Conservation (phyloP, 768 basidiomycete species). For the Hygrophoropsis aurantiaca region DNA sequence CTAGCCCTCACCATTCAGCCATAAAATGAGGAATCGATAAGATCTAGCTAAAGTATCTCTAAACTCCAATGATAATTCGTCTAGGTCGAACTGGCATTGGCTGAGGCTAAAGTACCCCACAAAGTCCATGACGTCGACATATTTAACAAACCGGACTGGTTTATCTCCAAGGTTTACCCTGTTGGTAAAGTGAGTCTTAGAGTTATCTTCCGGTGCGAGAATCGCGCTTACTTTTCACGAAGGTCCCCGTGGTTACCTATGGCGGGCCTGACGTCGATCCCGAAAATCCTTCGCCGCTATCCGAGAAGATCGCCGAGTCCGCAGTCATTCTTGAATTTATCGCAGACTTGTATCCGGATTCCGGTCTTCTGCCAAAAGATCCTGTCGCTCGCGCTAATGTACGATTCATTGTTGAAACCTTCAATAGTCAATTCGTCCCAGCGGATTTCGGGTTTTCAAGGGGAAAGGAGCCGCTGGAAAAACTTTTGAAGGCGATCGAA, state of each 20-base stretch:
- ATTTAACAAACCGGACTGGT: constrained; percentile 64
- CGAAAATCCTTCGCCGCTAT: constrained; percentile 51
- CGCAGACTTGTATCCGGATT: constrained; percentile 51
- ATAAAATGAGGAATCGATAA: not conserved
- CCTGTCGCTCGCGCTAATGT: constrained; percentile 53
- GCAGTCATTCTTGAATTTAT: constrained; percentile 62
- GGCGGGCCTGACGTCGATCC: constrained; percentile 55
- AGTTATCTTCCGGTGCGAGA: not conserved
- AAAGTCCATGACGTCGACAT: constrained; percentile 56
- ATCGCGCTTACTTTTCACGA: not conserved
- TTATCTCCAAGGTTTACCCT: constrained; percentile 57
- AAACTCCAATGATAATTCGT: constrained; percentile 2
- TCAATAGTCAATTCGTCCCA: constrained; percentile 41
- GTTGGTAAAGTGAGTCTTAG: constrained; percentile 50
- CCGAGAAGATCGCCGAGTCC: constrained; percentile 59
- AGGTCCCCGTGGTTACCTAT: constrained; percentile 58
- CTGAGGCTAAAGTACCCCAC: constrained; percentile 47
- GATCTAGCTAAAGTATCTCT: not conserved
- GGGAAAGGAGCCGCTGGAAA: constrained; percentile 37
- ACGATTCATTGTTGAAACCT: constrained; percentile 59
- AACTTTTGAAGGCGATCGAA: constrained; percentile 42
- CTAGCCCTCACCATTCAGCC: constrained; percentile 3
- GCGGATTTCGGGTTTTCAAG: constrained; percentile 32
- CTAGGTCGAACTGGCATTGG: constrained; percentile 55
- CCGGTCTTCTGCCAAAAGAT: constrained; percentile 48